Evolutionary conservation across 2,329 filamentous ascomycete genomes (phyloP), one percentile per base, ranked within the genome.

Genomic region (Penicillium nordicum): DNA sequence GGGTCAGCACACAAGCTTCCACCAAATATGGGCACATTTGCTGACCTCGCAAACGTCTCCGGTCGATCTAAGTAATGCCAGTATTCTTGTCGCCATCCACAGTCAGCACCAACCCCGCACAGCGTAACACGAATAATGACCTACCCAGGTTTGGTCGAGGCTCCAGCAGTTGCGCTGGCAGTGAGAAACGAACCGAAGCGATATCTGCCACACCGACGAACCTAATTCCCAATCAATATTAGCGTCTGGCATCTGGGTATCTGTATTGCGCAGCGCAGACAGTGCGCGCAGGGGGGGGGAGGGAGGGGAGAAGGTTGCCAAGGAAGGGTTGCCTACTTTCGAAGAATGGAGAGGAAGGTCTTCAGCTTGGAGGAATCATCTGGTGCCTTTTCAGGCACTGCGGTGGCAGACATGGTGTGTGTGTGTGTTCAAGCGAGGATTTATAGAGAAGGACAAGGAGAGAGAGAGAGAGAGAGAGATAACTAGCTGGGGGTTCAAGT

Each of bases 21-120:
- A 34, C 43, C 40, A 55, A 58, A 43, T 51, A 63, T 64, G 56
- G 63, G 54, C 55, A 52, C 59, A 53, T 60, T 61, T 67, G 62
- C 77, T 67, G 64, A 84, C 82, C 80, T 84, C 61, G 84, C 83
- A 72, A 99, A 97, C 46, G 92, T 90, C 74, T 96, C 95, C 23
- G 93, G 93, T 66, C 92, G 85, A 76, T 99, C 94, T 72, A 99
- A 82, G 71, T 99, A 99, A 70, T 95, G 95, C 94, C 94, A 99
- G 78, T 97, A 99, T 79, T 99, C 94, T 85, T 67, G 36, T 30
- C 46, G 37, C 11, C 12, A 41, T 38, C 36, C 14, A 9, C 16
- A 18, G 56, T 70, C 60, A 69, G 61, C 48, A 34, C 32, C 57
- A 32, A 45, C 27, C 34, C 51, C 54, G 16, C 40, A 37, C 38